Evolutionary conservation across 495 filamentous ascomycete genomes (phyloP), one percentile per base, ranked within the genome.

Genomic region (Thozetella sp.): DNA sequence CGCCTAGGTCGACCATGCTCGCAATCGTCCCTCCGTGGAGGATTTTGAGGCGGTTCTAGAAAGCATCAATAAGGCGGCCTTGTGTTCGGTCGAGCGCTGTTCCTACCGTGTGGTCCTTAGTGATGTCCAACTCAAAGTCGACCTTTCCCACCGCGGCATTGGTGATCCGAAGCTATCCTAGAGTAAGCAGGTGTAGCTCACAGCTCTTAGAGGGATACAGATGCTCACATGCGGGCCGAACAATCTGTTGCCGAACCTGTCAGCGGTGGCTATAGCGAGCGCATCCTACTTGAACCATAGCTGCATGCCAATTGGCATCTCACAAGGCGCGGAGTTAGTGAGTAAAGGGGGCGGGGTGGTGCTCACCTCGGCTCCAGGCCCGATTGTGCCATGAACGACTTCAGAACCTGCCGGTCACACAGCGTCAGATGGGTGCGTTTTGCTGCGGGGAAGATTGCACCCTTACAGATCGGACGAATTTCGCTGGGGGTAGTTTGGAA

Each of bases 1-100:
- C 95, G 2, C 95, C 95, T 0, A 98, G 83, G 66, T 99, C 95
- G 48, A 97, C 93, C 90, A 98, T 92, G 73, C 90, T 93, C 19
- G 95, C 94, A 66, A 98, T 93, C 19, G 95, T 96, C 37, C 94
- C 95, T 48, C 95, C 95, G 77, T 99, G 95, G 60, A 98, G 81
- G 53, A 92, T 97, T 51, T 86, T 88, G 10, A 98, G 81, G 22
- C 95, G 88, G 67, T 97, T 99, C 92, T 96, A 59, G 1, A 17
- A 1, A 22, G 57, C 17, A 54, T 62, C 24, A 50, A 43, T 53
- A 6, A 59, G 53, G 55, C 1, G 55, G 51, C 9, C 9, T 20
- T 9, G 9, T 27, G 15, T 46, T n/a, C 2, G 12, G 22, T 10
- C 17, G 20, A 23, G 25, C 24, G 25, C 22, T 34, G 17, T 45